Evolutionary conservation across 2,329 filamentous ascomycete genomes (phyloP).

Genomic region (Aspergillus calidoustus): DNA sequence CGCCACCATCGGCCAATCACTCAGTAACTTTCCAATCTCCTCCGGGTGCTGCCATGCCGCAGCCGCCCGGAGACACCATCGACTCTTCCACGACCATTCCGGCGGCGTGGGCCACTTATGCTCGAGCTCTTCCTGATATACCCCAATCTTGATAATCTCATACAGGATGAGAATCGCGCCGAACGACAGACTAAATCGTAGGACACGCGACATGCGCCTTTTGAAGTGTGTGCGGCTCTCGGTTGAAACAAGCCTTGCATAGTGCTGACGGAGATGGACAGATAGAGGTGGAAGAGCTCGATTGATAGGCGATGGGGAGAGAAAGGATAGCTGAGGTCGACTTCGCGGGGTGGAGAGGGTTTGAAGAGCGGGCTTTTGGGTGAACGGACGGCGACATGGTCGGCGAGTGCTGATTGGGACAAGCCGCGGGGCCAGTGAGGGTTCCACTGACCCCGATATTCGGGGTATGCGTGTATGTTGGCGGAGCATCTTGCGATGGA

Average conservation of each 20-base stretch:
- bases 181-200: conserved; percentile 72
- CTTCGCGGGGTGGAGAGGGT: conserved; percentile 55
- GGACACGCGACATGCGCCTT: conserved; percentile 62
- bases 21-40: conserved; percentile 56
- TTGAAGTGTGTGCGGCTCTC: conserved; percentile 62
- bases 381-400: conserved; percentile 57
- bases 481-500: conserved; percentile 35
- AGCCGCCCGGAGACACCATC: conserved; percentile 70
- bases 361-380: conserved; percentile 59
- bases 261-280: conserved; percentile 57
- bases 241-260: conserved; percentile 77
- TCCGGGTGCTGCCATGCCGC: conserved; percentile 63
- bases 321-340: conserved; percentile 69
- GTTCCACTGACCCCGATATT: conserved; percentile 42
- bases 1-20: conserved; percentile 73
- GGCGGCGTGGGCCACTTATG: conserved; percentile 76
- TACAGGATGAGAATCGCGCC: conserved; percentile 67
- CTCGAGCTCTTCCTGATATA: conserved; percentile 77
- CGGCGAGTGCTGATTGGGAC: conserved; percentile 20
- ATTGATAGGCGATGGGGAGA: conserved; percentile 58
- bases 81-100: conserved; percentile 76
- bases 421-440: conserved; percentile 43
- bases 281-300: conserved; percentile 56
- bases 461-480: conserved; percentile 42
- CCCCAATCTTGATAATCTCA: conserved; percentile 65